Evolutionary conservation across 345 rosid species (phyloP), one percentile per base, ranked within the genome.

Genomic region (Angophora floribunda): DNA sequence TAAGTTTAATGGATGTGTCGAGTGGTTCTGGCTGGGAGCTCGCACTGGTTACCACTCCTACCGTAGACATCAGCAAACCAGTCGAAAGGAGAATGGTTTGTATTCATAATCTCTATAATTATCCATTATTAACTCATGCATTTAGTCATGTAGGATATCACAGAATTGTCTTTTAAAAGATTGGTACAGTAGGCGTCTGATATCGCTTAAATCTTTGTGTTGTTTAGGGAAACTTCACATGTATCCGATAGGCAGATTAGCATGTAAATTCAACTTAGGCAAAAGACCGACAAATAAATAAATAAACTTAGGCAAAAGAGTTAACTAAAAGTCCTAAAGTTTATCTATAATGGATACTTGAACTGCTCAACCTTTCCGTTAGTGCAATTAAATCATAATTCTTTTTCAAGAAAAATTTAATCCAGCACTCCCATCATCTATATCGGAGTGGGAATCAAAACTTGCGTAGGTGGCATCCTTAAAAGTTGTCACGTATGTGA

Each of bases 11-110:
- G 28, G 90, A 86, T 14, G 53, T 21, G 59, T 89, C 90, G 4
- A 91, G 93, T 87, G 95, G 95, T 88, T 89, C 90, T 14, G 99
- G 99, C 70, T 98, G 99, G 99, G 99, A 98, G 91, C 95, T 98
- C 85, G 96, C 99, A n/a, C 93, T 98, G 63, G 97, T 97, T 88
- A 93, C 98, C 57, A 87, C 98, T 49, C 97, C 96, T 14, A 93
- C 92, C 92, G 94, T 91, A 92, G 89, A 75, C 59, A 53, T 87
- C 21, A 87, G 89, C 88, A 94, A 88, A 9, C 53, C 78, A 0
- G 52, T 80, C 26, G 93, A 94, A 63, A 93, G 86, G 90, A 94
- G 95, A 90, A 85, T 97, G 90, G 99, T 97, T 86, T 90, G 95
- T 90, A 82, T 85, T 78, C 5, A 41, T 75, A 75, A 75, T 19